phyloP scores from a whole-genome alignment of 129 eudicot genomes.

The Mikania micrantha region DNA sequence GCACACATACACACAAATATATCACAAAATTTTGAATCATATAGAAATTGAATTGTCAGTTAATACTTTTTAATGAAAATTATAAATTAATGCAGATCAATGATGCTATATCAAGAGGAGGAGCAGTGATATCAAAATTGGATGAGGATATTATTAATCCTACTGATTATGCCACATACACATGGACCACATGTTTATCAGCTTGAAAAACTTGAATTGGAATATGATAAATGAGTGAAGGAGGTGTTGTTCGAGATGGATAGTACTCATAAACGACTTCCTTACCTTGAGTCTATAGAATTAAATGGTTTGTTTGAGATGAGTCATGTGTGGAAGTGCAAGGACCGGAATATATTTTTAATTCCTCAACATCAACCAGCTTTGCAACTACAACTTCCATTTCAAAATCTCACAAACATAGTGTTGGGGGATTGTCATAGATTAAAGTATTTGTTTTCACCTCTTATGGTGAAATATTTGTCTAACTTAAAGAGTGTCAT shows the following conservation, averaged over 20 bases:
- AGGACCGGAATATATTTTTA: background rate
- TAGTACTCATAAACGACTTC: background rate
- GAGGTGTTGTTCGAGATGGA: conserved; percentile 13
- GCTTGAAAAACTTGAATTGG: background rate
- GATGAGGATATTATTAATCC: background rate
- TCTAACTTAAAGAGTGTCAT: background rate
- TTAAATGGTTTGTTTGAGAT: background rate
- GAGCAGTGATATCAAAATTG: background rate
- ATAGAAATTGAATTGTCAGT: too few relatives aligned
- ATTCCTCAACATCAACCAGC: background rate
- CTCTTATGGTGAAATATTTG: background rate
- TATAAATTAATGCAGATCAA: background rate
- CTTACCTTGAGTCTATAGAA: background rate
- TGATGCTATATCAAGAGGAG: background rate
- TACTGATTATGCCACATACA: too few relatives aligned
- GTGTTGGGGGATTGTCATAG: accelerated
- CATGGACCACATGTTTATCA: background rate
- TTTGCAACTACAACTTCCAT: background rate
- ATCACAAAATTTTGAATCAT: too few relatives aligned
- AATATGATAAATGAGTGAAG: background rate
- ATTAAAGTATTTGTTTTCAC: conserved; percentile 15
- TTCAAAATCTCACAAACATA: background rate
- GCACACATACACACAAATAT: too few relatives aligned
- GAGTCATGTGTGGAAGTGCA: conserved; percentile 11
- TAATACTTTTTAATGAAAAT: too few relatives aligned